Base-by-base conservation (phyloP, 805 yeast genomes). In the Starmerella tilneyi region DNA sequence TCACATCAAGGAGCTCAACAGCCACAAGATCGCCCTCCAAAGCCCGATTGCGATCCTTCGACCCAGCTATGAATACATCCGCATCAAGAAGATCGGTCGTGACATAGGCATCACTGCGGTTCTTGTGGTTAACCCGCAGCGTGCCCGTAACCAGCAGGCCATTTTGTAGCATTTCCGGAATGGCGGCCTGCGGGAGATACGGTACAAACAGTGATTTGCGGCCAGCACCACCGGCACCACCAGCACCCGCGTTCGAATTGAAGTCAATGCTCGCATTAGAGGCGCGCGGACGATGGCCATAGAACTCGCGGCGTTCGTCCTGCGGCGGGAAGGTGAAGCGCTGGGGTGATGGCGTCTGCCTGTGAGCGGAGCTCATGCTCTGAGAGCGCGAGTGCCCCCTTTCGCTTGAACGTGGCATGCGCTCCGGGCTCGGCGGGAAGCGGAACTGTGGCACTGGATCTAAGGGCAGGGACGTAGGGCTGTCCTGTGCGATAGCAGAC, bases 71-170 rank as follows among this genome's bases (percentile, higher is more conserved):
- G 60, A 86, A 92, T 50, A 92, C 85, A 63, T 92, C 98, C 0
- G 98, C 94, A 64, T 92, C 98, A 51, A 92, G 72, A 26, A 88
- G 73, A 62, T 88, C 96, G 0, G 97, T 89, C 6, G 95, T 78
- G n/a, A 92, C 97, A 65, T 94, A 92, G 0, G 98, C 98, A 65
- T 92, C 97, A 1, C 96, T 85, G 57, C 98, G 74, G 63, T 92
- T 92, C 64, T 92, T 92, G 64, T 86, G 88, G 67, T 92, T 92
- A 35, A 92, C 98, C 53, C 98, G 75, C 56, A 92, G 69, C 22
- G 81, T 81, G 56, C 98, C 98, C 3, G 94, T 80, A 7, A 92
- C 97, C 43, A 92, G 70, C 52, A 86, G 76, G 17, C 97, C 97
- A 52, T 89, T 96, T 51, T 77, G 75, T 36, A 92, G 80, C 48